A percentile compares a stretch with the other conserved stretches of the same genome.
Conservation (phyloP, 2,329 filamentous ascomycete species). For the Pestalotiopsis sp. region DNA sequence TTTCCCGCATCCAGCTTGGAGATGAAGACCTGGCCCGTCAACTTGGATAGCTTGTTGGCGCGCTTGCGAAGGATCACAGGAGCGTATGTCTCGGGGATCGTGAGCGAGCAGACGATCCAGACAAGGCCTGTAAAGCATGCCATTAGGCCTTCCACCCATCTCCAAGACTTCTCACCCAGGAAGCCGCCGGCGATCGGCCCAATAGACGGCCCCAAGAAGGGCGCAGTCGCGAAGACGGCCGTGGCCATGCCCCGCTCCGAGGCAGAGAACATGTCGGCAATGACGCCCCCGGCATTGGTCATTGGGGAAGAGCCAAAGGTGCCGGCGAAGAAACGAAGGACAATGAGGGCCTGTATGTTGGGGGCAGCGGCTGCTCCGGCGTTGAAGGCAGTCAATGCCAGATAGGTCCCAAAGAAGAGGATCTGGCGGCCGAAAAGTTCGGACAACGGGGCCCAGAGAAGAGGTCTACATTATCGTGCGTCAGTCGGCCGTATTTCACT, state of each 20-base stretch:
- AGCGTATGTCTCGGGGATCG: conserved; percentile 63
- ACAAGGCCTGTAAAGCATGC: conserved; percentile 63
- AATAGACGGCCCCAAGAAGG: conserved; percentile 64
- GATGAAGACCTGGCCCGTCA: conserved; percentile 57
- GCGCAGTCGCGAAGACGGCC: conserved; percentile 61
- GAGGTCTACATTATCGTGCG: conserved; percentile 34
- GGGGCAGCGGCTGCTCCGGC: conserved; percentile 55
- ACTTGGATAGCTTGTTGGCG: conserved; percentile 49
- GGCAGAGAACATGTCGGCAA: conserved; percentile 57
- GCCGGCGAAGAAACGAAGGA: conserved; percentile 65
- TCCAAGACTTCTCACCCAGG: conserved; percentile 64
- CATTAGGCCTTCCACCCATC: conserved; percentile 70
- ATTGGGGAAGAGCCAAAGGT: conserved; percentile 57
- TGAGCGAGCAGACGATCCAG: conserved; percentile 54
- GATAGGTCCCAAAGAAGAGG: conserved; percentile 57
- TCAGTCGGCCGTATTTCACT: background rate
- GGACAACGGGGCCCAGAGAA: conserved; percentile 67
- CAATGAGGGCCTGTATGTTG: conserved; percentile 56
- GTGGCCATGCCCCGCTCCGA: conserved; percentile 56
- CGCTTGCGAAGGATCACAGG: conserved; percentile 59
- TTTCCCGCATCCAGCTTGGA: conserved; percentile 49
- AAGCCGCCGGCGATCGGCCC: conserved; percentile 70
- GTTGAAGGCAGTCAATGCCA: conserved; percentile 58
- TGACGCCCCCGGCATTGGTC: conserved; percentile 58
- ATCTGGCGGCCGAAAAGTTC: conserved; percentile 60